phyloP scores from a whole-genome alignment of 176 grass and related monocot species.

The Oryza meyeriana region DNA sequence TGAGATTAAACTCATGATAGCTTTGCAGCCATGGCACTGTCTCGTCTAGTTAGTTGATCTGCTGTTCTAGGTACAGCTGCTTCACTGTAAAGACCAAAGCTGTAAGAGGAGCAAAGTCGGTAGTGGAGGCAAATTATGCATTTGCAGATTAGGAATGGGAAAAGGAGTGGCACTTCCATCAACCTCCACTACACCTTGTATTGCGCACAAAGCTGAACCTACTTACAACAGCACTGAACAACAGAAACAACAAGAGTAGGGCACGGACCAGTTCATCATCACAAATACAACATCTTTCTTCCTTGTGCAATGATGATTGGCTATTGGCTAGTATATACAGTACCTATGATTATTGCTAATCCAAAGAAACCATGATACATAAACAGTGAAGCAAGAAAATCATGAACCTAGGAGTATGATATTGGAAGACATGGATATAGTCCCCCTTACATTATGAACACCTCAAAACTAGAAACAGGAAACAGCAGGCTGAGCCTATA shows the following conservation, averaged over 20 bases:
- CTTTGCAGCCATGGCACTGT: neutral
- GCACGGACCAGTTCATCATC: neutral
- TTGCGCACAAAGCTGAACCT: conserved; percentile 1
- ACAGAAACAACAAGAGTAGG: neutral
- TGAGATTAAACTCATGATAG: neutral
- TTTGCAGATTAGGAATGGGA: conserved; percentile 2
- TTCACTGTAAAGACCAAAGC: neutral
- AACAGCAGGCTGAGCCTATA: neutral
- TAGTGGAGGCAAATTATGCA: conserved; percentile 18
- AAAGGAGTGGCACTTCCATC: conserved; percentile 17
- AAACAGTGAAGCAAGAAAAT: neutral
- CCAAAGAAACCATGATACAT: neutral
- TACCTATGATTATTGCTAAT: conserved; percentile 5
- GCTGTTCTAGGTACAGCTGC: neutral
- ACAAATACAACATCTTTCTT: neutral
- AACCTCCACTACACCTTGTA: conserved; percentile 20
- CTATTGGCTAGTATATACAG: neutral
- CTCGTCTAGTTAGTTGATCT: neutral
- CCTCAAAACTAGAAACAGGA: neutral
- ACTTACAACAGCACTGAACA: conserved; percentile 19
- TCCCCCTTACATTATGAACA: neutral
- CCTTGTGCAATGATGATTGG: neutral
- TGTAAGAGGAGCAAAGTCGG: conserved; percentile 3
- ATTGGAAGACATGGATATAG: neutral
- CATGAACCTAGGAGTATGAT: neutral